A percentile compares a stretch with the other conserved stretches of the same genome.
phyloP scores from a whole-genome alignment of 169 alveolate species.

The Plasmodium relictum region DNA sequence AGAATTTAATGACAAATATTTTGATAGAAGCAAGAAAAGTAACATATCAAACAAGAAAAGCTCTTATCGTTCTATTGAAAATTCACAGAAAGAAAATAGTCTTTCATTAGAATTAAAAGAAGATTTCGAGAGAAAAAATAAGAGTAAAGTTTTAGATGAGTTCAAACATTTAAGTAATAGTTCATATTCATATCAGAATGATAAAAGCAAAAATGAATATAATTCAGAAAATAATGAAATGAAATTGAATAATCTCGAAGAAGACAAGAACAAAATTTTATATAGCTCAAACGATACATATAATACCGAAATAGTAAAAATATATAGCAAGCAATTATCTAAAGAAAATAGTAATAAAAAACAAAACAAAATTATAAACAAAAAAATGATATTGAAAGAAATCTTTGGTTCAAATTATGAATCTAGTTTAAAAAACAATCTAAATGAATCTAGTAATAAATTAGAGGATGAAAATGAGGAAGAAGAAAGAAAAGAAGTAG shows the following conservation, averaged over 20 bases:
- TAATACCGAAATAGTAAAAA: slow-evolving; percentile 32
- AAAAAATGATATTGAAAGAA: slow-evolving; percentile 75
- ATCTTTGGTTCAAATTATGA: slow-evolving; percentile 76
- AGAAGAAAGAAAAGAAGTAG: neutral
- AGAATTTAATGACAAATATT: slow-evolving; percentile 13
- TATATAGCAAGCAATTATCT: slow-evolving; percentile 65
- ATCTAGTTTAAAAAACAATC: slow-evolving; percentile 62
- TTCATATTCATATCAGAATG: neutral
- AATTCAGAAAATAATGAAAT: neutral
- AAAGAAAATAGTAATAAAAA: slow-evolving; percentile 12
- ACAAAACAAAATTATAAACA: slow-evolving; percentile 61
- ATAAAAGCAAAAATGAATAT: neutral
- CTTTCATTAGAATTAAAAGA: slow-evolving; percentile 1
- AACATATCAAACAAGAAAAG: slow-evolving; percentile 2
- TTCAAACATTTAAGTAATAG: slow-evolving; percentile 13
- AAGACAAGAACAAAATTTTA: slow-evolving; percentile 16
- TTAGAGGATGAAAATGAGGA: slow-evolving; percentile 17
- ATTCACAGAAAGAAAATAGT: neutral
- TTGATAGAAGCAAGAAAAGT: slow-evolving; percentile 10
- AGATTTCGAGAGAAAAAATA: slow-evolving; percentile 5
- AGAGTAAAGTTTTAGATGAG: neutral
- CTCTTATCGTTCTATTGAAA: neutral
- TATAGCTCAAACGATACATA: slow-evolving; percentile 62
- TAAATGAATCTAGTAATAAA: slow-evolving; percentile 49
- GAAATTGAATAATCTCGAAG: slow-evolving; percentile 14